These are phyloP conservation scores for Panaeolus cyanescens DNA, from an alignment of 768 basidiomycete species.

Conservation along the genomic window DNA sequence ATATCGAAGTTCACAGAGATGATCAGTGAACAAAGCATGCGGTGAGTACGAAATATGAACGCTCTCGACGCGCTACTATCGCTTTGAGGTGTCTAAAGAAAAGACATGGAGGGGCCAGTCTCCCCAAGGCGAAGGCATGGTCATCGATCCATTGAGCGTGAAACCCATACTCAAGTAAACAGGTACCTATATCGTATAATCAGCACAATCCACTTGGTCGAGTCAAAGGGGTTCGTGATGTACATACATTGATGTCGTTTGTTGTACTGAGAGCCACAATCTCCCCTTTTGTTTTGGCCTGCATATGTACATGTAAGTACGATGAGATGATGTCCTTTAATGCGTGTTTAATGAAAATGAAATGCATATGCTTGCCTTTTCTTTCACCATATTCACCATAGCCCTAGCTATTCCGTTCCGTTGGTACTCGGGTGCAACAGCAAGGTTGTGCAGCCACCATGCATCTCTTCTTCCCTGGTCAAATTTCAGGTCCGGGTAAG, in stretches of 20 bases:
- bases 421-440: conserved; percentile 27
- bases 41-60: no score
- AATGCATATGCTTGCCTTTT: conserved; percentile 19
- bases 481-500: neutral
- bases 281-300: conserved; percentile 17
- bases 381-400: conserved; percentile 26
- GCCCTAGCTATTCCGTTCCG: conserved; percentile 22
- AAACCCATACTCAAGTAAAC: conserved; percentile 21
- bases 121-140: conserved; percentile 26
- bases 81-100: conserved; percentile 15
- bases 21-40: no score
- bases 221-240: neutral
- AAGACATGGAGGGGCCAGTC: conserved; percentile 28
- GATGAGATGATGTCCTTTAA: no score
- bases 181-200: conserved; percentile 17
- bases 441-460: conserved; percentile 31
- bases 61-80: no score
- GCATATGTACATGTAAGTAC: neutral
- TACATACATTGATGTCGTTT: conserved; percentile 20
- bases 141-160: conserved; percentile 17
- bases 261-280: conserved; percentile 20
- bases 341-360: no score
- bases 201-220: neutral
- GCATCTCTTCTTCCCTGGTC: conserved; percentile 25
- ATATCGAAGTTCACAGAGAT: no score